phyloP scores from a whole-genome alignment of 495 filamentous ascomycete species.

The Neurospora sp. region DNA sequence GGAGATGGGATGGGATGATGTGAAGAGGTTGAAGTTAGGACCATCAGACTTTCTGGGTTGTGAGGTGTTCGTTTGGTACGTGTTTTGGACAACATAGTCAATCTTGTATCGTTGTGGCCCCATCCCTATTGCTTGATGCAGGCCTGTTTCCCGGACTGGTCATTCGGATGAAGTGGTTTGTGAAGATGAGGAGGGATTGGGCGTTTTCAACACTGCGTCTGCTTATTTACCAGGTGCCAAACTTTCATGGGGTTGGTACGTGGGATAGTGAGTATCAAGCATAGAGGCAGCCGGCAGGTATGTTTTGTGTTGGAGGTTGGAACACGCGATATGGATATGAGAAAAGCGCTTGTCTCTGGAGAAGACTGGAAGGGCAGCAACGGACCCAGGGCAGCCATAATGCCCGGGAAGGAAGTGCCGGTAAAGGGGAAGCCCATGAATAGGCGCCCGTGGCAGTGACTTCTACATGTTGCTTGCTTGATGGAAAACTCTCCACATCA shows the following conservation, averaged over 20 bases:
- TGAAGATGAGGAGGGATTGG: neutral
- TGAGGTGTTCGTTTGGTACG: neutral
- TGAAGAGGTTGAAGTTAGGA: neutral
- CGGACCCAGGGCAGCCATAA: too few relatives aligned
- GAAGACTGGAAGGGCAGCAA: too few relatives aligned
- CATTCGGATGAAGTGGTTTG: neutral
- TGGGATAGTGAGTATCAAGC: neutral
- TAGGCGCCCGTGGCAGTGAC: too few relatives aligned
- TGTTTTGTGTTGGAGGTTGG: too few relatives aligned
- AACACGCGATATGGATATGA: too few relatives aligned
- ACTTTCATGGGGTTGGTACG: neutral
- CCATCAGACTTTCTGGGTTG: neutral
- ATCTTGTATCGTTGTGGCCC: neutral
- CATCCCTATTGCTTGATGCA: neutral
- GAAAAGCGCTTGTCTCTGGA: too few relatives aligned
- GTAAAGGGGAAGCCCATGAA: too few relatives aligned
- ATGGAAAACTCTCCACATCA: too few relatives aligned
- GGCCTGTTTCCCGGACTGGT: neutral
- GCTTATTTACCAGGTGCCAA: neutral
- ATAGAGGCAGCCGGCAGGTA: too few relatives aligned
- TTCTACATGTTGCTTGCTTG: too few relatives aligned
- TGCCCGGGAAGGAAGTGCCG: too few relatives aligned
- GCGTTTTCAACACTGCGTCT: neutral
- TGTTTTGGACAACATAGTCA: neutral
- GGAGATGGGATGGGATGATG: neutral